phyloP scores from a whole-genome alignment of 2,329 filamentous ascomycete species.

The Dactylellina cionopaga region DNA sequence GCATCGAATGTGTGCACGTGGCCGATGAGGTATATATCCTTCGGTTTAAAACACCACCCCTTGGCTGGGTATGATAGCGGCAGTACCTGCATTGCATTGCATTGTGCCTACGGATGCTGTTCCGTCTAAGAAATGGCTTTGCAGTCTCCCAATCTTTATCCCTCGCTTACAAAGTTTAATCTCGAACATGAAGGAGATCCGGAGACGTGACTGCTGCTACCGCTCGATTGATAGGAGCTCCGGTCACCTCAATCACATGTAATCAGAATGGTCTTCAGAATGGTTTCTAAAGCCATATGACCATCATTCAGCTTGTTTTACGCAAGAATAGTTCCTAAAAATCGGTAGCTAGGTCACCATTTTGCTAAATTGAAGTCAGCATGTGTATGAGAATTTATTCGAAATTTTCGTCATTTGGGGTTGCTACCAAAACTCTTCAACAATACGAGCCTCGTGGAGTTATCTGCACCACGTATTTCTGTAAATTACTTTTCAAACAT shows the following conservation, averaged over 20 bases:
- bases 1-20: conserved; percentile 21
- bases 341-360: too few relatives aligned
- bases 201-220: too few relatives aligned
- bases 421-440: too few relatives aligned
- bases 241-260: too few relatives aligned
- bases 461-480: neutral
- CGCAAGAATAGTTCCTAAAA: neutral
- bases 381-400: too few relatives aligned
- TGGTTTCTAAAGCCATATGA: conserved; percentile 1
- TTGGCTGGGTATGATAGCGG: neutral
- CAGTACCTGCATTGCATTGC: conserved; percentile 37
- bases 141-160: neutral
- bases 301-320: conserved; percentile 10
- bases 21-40: conserved; percentile 33
- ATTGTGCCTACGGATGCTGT: conserved; percentile 30
- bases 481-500: too few relatives aligned
- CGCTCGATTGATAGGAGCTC: too few relatives aligned
- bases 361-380: too few relatives aligned
- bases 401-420: too few relatives aligned
- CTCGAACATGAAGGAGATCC: too few relatives aligned
- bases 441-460: too few relatives aligned
- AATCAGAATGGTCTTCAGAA: conserved; percentile 4
- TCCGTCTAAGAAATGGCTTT: neutral
- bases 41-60: conserved; percentile 18
- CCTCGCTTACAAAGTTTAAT: too few relatives aligned